A percentile compares a stretch with the other conserved stretches of the same genome.
Evolutionary conservation across 352 stramenopile species (phyloP).

Genomic region (Phytophthora podocarpi): DNA sequence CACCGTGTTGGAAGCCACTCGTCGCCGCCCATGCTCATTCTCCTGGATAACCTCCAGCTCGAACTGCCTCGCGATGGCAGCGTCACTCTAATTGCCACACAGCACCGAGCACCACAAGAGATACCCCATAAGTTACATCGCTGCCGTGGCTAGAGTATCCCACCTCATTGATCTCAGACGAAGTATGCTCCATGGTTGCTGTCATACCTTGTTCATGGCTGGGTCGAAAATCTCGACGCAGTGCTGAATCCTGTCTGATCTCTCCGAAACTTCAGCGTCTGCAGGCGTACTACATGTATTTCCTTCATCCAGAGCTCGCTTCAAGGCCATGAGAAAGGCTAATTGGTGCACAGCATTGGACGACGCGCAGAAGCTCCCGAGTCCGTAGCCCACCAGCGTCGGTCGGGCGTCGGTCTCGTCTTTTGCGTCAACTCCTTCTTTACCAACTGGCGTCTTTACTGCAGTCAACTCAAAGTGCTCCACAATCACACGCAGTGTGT

Average conservation of each 20-base stretch:
- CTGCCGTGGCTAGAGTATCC: not conserved
- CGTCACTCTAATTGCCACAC: slow-evolving; percentile 51
- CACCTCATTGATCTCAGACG: not conserved
- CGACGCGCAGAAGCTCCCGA: slow-evolving; percentile 78
- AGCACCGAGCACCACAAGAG: not conserved
- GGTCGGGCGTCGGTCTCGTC: not conserved
- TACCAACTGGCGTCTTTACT: slow-evolving; percentile 4
- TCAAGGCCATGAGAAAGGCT: slow-evolving; percentile 60
- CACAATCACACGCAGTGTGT: slow-evolving; percentile 29
- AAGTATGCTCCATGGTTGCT: not conserved
- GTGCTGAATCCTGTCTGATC: slow-evolving; percentile 1
- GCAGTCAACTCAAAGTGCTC: slow-evolving; percentile 30
- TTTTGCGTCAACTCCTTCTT: slow-evolving; percentile 5
- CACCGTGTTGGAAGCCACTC: slow-evolving; percentile 51
- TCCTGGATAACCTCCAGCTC: slow-evolving; percentile 48
- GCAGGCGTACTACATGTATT: not conserved
- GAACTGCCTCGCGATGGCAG: slow-evolving; percentile 51
- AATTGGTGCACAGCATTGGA: slow-evolving; percentile 81
- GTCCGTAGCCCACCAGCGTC: slow-evolving; percentile 67
- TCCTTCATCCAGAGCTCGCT: slow-evolving; percentile 19
- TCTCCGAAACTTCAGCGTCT: not conserved
- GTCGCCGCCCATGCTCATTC: slow-evolving; percentile 69
- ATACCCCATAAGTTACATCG: not conserved
- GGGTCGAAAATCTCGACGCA: slow-evolving; percentile 70
- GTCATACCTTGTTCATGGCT: slow-evolving; percentile 83